Evolutionary conservation across 163 green algal species (phyloP), one percentile per base, ranked within the genome.

Genomic region (Scenedesmus sp.): DNA sequence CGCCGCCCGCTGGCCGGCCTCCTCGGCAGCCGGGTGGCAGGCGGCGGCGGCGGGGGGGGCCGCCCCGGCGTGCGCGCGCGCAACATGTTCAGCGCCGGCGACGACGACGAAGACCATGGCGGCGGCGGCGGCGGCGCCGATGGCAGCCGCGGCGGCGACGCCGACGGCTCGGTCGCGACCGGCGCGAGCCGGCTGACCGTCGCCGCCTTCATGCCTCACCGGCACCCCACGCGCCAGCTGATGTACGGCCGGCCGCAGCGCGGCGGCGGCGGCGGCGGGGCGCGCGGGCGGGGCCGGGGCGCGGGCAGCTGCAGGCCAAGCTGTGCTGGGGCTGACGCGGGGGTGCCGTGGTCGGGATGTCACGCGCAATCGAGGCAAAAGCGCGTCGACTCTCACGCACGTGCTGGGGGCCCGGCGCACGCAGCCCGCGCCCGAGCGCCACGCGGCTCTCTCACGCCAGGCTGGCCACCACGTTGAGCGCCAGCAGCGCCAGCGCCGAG

Each of bases 321-420:
- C 51, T 77, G 24, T 77, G 20, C 51, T 77, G 67, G 67, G 67
- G 67, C 7, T 77, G 36, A 60, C n/a, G n/a, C n/a, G n/a, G n/a
- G n/a, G n/a, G n/a, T n/a, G n/a, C n/a, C n/a, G n/a, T n/a, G n/a
- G n/a, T n/a, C n/a, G n/a, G n/a, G n/a, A n/a, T n/a, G n/a, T n/a
- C n/a, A n/a, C n/a, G n/a, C n/a, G n/a, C n/a, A n/a, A n/a, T n/a
- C n/a, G n/a, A n/a, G n/a, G n/a, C n/a, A n/a, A n/a, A n/a, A n/a
- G n/a, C n/a, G n/a, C n/a, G n/a, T n/a, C n/a, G n/a, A n/a, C n/a
- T n/a, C n/a, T n/a, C n/a, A n/a, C n/a, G n/a, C n/a, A n/a, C n/a
- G n/a, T n/a, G n/a, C n/a, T n/a, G n/a, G n/a, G n/a, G n/a, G n/a
- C n/a, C n/a, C n/a, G n/a, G n/a, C n/a, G n/a, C n/a, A n/a, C n/a